Conservation (phyloP, 768 basidiomycete genomes). For the Amanita rimosa region DNA sequence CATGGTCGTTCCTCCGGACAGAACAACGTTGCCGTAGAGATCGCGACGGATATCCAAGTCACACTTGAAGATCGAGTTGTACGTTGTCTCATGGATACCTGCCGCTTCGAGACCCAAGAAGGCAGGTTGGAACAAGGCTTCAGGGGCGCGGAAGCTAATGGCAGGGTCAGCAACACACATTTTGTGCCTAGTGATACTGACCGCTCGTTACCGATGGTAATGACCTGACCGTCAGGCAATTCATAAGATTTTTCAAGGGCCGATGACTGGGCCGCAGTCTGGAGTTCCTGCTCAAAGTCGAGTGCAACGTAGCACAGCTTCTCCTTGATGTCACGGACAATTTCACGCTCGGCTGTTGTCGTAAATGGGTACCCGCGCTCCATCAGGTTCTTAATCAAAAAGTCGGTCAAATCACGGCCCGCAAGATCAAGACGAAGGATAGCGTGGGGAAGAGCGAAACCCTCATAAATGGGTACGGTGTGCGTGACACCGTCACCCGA, state of each 20-base stretch:
- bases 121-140: constrained; percentile 91
- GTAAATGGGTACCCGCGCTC: constrained; percentile 94
- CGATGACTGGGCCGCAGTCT: constrained; percentile 82
- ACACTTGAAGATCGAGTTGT: constrained; percentile 80
- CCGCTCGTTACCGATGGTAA: constrained; percentile 90
- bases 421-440: constrained; percentile 88
- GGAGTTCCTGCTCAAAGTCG: constrained; percentile 89
- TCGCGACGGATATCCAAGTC: constrained; percentile 81
- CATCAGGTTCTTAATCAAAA: constrained; percentile 72
- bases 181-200: constrained; percentile 40
- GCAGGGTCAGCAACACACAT: constrained; percentile 33
- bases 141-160: constrained; percentile 82
- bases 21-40: constrained; percentile 72
- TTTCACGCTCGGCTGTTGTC: constrained; percentile 88
- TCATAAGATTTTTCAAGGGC: constrained; percentile 91
- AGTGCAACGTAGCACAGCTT: constrained; percentile 93
- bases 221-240: constrained; percentile 87
- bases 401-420: constrained; percentile 85
- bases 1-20: constrained; percentile 90
- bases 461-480: constrained; percentile 96
- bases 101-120: constrained; percentile 83
- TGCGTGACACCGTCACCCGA: constrained; percentile 96
- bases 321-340: constrained; percentile 96
- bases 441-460: constrained; percentile 85
- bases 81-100: constrained; percentile 91